phyloP scores from a whole-genome alignment of 2,329 filamentous ascomycete species.

The Boeremia lycopersici region DNA sequence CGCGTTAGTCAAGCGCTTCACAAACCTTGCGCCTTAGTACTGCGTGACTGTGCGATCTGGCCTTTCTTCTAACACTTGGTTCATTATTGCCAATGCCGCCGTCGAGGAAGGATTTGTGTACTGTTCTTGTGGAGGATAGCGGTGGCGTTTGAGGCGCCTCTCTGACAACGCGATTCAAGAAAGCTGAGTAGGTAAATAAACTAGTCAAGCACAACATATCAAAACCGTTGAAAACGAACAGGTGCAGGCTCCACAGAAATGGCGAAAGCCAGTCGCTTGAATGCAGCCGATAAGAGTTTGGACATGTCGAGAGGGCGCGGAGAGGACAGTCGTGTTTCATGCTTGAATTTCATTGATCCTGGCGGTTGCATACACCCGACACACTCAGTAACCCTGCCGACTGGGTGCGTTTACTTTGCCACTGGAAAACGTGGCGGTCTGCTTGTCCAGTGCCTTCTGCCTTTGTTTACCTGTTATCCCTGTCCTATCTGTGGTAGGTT shows the following conservation, averaged over 20 bases:
- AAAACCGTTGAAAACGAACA: neutral
- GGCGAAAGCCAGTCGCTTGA: neutral
- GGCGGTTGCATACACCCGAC: neutral
- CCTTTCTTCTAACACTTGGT: no score
- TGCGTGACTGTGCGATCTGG: no score
- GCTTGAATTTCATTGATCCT: neutral
- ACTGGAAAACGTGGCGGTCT: conserved; percentile 43
- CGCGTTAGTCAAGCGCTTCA: no score
- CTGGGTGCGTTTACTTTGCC: conserved; percentile 35
- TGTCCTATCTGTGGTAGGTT: conserved; percentile 83
- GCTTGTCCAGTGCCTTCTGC: conserved; percentile 49
- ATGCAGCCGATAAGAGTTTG: neutral
- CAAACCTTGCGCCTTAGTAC: no score
- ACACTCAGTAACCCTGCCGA: conserved; percentile 13
- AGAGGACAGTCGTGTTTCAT: neutral
- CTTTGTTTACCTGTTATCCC: conserved; percentile 71
- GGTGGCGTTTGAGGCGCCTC: neutral
- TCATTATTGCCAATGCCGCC: no score
- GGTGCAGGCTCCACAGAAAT: neutral
- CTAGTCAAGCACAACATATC: neutral
- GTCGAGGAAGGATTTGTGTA: no score
- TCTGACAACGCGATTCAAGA: neutral
- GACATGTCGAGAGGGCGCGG: neutral
- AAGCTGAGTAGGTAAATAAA: no score
- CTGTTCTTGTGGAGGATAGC: no score